Evolutionary conservation across 2,329 filamentous ascomycete species (phyloP).

Genomic region (Trichoderma simmonsii): DNA sequence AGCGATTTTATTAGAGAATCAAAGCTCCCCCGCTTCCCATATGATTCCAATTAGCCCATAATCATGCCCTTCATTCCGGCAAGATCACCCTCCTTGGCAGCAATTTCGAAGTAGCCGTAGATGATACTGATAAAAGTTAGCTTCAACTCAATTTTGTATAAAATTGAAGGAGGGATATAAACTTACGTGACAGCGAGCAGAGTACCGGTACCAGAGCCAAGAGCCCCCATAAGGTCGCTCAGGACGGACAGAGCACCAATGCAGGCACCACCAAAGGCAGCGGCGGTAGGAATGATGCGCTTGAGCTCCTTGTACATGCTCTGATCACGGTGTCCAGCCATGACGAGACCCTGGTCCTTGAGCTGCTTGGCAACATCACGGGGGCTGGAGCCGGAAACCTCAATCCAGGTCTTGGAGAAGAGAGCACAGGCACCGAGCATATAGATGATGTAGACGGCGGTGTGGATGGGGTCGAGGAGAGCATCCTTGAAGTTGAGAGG

Average conservation of each 20-base stretch:
- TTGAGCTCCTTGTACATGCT: conserved; percentile 99
- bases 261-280: conserved; percentile 97
- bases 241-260: conserved; percentile 96
- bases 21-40: not conserved
- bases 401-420: conserved; percentile 99
- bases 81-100: conserved; percentile 96
- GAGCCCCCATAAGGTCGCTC: conserved; percentile 91
- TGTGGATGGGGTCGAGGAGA: conserved; percentile 94
- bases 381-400: conserved; percentile 95
- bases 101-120: conserved; percentile 99
- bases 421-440: conserved; percentile 97
- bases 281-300: conserved; percentile 96
- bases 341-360: conserved; percentile 98
- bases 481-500: conserved; percentile 97
- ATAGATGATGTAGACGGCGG: conserved; percentile 89
- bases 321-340: conserved; percentile 99
- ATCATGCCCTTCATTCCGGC: conserved; percentile 74
- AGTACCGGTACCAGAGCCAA: conserved; percentile 96
- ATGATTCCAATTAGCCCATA: conserved; percentile 53
- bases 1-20: conserved; percentile 14
- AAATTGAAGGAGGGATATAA: conserved; percentile 28
- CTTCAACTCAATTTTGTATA: not conserved
- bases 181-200: conserved; percentile 97
- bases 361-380: conserved; percentile 99
- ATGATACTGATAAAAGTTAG: conserved; percentile 70